Evolutionary conservation across 1,284 basidiomycete genomes (phyloP), one percentile per base, ranked within the genome.

Genomic region (Coniferiporia sulphurascens): DNA sequence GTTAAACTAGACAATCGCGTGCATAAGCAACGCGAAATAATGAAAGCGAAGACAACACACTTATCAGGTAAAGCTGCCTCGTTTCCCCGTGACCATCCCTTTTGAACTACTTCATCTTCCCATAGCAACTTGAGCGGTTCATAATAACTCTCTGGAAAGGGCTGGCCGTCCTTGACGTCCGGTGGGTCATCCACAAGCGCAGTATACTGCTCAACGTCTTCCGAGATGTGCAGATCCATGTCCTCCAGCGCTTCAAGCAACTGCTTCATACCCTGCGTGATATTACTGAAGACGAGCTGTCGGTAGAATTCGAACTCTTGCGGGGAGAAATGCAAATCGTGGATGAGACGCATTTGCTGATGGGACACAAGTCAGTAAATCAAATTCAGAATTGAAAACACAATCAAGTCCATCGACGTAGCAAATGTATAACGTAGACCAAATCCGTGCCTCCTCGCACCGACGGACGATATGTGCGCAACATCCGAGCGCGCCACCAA

Each of bases 51-150:
- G 51, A 44, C 59, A 55, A 49, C 83, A 62, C 66, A 93, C 91
- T 95, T 95, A 70, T 96, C 94, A 2, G 91, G 94, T 54, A 96
- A 70, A 1, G 91, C 91, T 9, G 88, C 91, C 69, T 95, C 92
- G 70, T 94, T 93, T 3, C 89, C 90, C 56, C 89, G 76, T 21
- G 76, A 75, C 72, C 87, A 89, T 13, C 88, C 88, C 66, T 79
- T 78, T 71, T 91, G 88, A 0, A 96, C 82, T 43, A 82, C 83
- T 8, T 78, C 72, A 69, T 98, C 95, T 6, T 73, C 71, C 95
- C 95, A 98, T 0, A 98, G 78, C 1, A 73, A 64, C 62, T 80
- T 78, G 36, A 98, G 78, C 1, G 91, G 85, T 38, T 83, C 77
- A 55, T 81, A 78, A 69, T 85, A 92, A 17, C 74, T 66, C 36